Conservation (phyloP, 495 filamentous ascomycete genomes). For the Talaromyces nanjingensis region DNA sequence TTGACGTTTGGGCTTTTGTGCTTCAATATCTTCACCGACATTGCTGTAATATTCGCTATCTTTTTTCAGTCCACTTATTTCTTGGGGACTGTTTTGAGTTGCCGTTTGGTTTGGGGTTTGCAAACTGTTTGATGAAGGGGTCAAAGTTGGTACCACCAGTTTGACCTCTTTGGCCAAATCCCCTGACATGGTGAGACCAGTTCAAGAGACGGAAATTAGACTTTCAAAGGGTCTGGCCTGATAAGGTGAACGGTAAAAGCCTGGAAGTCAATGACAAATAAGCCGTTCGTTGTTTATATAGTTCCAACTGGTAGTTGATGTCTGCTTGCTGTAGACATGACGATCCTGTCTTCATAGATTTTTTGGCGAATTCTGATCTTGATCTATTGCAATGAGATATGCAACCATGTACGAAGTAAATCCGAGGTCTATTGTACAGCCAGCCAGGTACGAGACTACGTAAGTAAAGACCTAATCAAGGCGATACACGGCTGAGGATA, state of each 20-base stretch:
- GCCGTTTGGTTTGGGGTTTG: neutral
- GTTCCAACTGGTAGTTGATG: neutral
- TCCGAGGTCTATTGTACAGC: neutral
- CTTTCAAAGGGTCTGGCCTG: neutral
- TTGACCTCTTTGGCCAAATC: neutral
- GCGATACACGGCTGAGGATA: neutral
- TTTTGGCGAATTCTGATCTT: neutral
- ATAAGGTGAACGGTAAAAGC: neutral
- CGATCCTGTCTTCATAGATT: neutral
- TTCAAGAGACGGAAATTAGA: neutral
- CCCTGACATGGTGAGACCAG: neutral
- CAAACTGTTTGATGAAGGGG: neutral
- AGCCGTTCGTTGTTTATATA: neutral
- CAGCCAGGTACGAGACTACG: neutral
- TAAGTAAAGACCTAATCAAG: neutral
- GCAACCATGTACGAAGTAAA: neutral
- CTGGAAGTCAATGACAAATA: neutral
- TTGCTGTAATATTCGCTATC: constrained; percentile 11
- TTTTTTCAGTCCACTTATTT: neutral
- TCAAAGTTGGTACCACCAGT: neutral
- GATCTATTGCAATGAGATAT: neutral
- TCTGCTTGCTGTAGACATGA: neutral
- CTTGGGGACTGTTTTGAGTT: neutral
- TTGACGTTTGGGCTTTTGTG: constrained; percentile 17
- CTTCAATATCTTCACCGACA: constrained; percentile 35